These are phyloP conservation scores for Plasmodium chabaudi DNA, from an alignment of 169 alveolate species.

Conservation along the genomic window DNA sequence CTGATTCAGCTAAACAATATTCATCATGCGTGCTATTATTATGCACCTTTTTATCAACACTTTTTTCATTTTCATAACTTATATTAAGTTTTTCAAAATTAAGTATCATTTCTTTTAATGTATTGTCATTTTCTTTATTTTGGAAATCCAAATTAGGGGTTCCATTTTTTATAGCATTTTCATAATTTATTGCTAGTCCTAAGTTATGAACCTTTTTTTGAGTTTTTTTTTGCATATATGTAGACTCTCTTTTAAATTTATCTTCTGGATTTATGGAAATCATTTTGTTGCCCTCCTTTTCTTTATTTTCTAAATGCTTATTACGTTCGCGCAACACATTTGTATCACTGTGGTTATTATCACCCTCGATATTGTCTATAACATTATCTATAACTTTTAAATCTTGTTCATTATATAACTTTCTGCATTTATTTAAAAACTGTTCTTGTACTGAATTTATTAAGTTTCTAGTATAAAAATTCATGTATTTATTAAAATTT, in stretches of 20 bases:
- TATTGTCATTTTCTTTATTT: not conserved
- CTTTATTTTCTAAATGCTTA: not conserved
- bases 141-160: not conserved
- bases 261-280: not conserved
- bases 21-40: not conserved
- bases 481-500: slow-evolving; percentile 38
- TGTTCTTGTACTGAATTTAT: slow-evolving; percentile 28
- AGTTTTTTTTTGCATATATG: slow-evolving; percentile 3
- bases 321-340: not conserved
- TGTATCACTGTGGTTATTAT: not conserved
- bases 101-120: not conserved
- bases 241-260: not conserved
- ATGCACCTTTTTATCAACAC: not conserved
- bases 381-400: slow-evolving; percentile 50
- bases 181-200: not conserved
- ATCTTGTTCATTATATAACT: slow-evolving; percentile 34
- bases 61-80: slow-evolving; percentile 3
- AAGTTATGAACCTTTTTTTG: not conserved
- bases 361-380: slow-evolving; percentile 13
- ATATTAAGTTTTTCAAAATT: not conserved
- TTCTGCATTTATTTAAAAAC: slow-evolving; percentile 20
- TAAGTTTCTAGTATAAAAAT: slow-evolving; percentile 12
- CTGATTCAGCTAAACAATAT: not conserved
- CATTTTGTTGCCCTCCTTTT: not conserved
- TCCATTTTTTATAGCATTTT: not conserved